Evolutionary conservation across 768 basidiomycete genomes (phyloP), one percentile per base, ranked within the genome.

Genomic region (Suillus brevipes): DNA sequence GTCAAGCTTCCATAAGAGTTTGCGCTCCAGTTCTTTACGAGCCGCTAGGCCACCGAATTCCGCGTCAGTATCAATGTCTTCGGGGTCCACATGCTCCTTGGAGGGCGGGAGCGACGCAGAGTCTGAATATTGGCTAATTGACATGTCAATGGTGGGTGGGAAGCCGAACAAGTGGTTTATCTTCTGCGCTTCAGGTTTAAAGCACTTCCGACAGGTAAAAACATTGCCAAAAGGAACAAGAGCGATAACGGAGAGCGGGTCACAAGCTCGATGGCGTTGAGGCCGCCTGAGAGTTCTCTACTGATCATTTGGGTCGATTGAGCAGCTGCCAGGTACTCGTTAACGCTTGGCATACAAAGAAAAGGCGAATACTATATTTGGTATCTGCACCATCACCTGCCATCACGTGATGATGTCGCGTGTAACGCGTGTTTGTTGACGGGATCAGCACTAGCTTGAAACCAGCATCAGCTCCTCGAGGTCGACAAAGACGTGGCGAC

Each of bases 1-100:
- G 69, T 89, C 87, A 55, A 89, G 67, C 71, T 88, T 89, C 68
- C 78, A 72, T 60, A 88, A 69, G 16, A 89, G 77, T 66, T 79
- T 84, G 67, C 77, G 81, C 74, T 88, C 88, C 20, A 89, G 75
- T 40, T 50, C 73, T 67, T 72, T 78, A 59, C 86, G 80, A 25
- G 73, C 78, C 65, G 83, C 84, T 4, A 70, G 69, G 18, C 82
- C 83, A 47, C 82, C 84, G 61, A 85, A 85, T 67, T 87, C 80
- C n/a, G 77, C 73, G 69, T 84, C 80, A 28, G 65, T 53, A 38
- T 70, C 69, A 5, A 69, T 25, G 34, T 66, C 66, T 37, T 61
- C 57, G 23, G 2, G 23, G 38, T 18, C 34, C 20, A 49, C 58
- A 45, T 60, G 28, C 28, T 42, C 50, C 45, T 71, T 67, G 42